phyloP scores from a whole-genome alignment of 176 grass and related monocot species.

The Panicum miliaceum region DNA sequence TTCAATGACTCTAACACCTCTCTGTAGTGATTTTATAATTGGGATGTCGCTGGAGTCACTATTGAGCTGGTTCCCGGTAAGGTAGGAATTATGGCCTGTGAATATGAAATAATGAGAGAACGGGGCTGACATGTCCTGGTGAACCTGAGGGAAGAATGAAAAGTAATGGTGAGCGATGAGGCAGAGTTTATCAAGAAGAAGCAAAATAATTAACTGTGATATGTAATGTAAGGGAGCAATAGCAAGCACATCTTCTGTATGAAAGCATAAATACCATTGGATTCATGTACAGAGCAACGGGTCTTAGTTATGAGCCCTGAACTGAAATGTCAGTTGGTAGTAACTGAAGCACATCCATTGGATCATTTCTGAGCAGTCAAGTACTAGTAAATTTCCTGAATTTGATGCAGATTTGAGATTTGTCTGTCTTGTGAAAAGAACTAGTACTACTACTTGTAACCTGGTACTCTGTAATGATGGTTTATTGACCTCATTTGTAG shows the following conservation, averaged over 20 bases:
- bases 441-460: background rate
- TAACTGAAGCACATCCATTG: background rate
- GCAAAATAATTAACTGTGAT: background rate
- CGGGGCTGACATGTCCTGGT: conserved; percentile 86
- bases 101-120: conserved; percentile 87
- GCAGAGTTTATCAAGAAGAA: background rate
- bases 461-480: background rate
- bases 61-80: conserved; percentile 92
- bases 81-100: conserved; percentile 95
- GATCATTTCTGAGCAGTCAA: background rate
- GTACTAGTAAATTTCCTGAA: background rate
- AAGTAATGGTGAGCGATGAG: background rate
- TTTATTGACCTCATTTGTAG: background rate
- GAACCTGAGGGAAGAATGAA: conserved; percentile 59
- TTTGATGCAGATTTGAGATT: background rate
- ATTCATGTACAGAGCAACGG: background rate
- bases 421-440: background rate
- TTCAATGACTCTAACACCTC: conserved; percentile 89
- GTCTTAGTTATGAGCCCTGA: too few species aligned
- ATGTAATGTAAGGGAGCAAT: background rate
- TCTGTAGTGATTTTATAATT: conserved; percentile 79
- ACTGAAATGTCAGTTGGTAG: too few species aligned
- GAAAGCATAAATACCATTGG: background rate
- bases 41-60: conserved; percentile 90
- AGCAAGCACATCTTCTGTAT: background rate